phyloP scores from a whole-genome alignment of 495 filamentous ascomycete genomes.

The Daldinia vernicosa region DNA sequence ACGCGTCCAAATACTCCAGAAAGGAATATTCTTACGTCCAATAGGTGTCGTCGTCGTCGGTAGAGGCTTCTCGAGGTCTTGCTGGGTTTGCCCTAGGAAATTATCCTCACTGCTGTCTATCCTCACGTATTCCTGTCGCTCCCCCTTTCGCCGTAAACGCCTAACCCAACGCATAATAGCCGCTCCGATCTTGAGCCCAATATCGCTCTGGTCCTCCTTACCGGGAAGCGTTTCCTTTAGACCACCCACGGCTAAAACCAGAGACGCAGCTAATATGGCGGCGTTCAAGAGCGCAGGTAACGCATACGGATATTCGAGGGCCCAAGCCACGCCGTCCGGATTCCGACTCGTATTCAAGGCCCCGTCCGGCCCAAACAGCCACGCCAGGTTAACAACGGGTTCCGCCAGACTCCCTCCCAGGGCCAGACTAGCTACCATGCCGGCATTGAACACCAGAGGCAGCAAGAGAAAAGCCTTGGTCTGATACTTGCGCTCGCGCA shows the following conservation, averaged over 20 bases:
- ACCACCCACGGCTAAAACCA: constrained; percentile 31
- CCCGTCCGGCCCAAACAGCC: constrained; percentile 67
- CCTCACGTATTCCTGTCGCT: constrained; percentile 23
- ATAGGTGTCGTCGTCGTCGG: constrained; percentile 28
- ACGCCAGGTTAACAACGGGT: constrained; percentile 69
- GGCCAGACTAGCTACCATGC: constrained; percentile 65
- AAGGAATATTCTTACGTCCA: constrained; percentile 54
- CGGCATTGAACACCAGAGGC: constrained; percentile 81
- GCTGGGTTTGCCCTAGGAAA: constrained; percentile 36
- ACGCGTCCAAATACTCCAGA: constrained; percentile 68
- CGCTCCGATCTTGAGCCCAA: constrained; percentile 37
- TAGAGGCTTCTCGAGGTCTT: constrained; percentile 43
- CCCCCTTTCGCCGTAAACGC: constrained; percentile 30
- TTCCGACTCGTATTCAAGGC: constrained; percentile 46
- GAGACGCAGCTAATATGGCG: constrained; percentile 34
- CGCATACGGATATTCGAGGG: constrained; percentile 53
- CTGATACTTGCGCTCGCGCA: constrained; percentile 71
- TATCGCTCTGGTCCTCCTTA: constrained; percentile 43
- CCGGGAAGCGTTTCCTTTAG: constrained; percentile 45
- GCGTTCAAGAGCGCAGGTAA: constrained; percentile 47
- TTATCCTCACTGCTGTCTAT: constrained; percentile 31
- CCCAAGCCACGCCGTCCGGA: constrained; percentile 47
- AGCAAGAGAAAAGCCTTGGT: constrained; percentile 80
- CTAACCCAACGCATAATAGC: constrained; percentile 43
- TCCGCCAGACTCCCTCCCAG: constrained; percentile 78